Conservation (phyloP, 2,329 filamentous ascomycete species). For the Colletotrichum sp. region DNA sequence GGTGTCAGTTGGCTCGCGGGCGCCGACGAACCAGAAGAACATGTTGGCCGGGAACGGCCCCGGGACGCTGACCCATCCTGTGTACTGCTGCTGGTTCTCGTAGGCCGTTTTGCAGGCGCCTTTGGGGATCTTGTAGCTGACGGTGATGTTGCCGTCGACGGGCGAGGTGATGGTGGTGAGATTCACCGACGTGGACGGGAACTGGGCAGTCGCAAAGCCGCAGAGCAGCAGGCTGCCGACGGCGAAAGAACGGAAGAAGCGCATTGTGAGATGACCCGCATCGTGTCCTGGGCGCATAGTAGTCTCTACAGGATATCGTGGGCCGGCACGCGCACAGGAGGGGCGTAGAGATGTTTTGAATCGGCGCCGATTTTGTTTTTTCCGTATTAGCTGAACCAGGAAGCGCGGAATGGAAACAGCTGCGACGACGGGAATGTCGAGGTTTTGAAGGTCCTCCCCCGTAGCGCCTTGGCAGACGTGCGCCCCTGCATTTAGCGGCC, state of each 20-base stretch:
- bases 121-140: conserved; percentile 68
- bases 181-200: conserved; percentile 31
- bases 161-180: conserved; percentile 66
- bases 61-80: conserved; percentile 71
- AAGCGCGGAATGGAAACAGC: not conserved
- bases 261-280: conserved; percentile 19
- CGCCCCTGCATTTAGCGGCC: conserved; percentile 10
- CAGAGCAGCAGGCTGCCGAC: conserved; percentile 4
- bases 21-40: conserved; percentile 57
- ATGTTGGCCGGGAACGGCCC: conserved; percentile 56
- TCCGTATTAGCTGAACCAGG: not conserved
- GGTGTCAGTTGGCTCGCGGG: conserved; percentile 44
- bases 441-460: conserved; percentile 3
- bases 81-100: conserved; percentile 69
- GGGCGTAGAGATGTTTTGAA: not conserved
- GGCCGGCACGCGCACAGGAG: not conserved
- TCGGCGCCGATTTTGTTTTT: not conserved
- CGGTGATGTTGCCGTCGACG: conserved; percentile 66
- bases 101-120: conserved; percentile 72
- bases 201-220: conserved; percentile 12
- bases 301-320: not conserved
- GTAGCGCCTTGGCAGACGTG: conserved; percentile 15
- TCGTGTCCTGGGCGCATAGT: conserved; percentile 18
- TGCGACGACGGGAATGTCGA: conserved; percentile 7
- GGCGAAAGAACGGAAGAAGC: conserved; percentile 6